A percentile compares a stretch with the other conserved stretches of the same genome.
Conservation (phyloP, 148 eudicot species). For the Fallopia convolvulus region DNA sequence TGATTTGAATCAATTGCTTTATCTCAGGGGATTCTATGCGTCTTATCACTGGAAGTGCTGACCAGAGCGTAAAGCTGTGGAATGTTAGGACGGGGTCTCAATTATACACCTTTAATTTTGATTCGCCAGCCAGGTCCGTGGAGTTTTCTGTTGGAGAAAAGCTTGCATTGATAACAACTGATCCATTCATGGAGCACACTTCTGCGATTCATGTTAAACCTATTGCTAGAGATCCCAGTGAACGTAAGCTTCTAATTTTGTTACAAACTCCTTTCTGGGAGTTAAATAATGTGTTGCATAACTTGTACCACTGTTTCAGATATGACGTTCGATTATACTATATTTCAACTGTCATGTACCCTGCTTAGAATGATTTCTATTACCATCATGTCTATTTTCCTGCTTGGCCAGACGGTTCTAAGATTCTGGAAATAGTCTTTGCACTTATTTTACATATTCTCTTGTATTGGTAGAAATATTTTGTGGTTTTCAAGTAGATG, state of each 20-base stretch:
- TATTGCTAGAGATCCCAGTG: constrained; percentile 56
- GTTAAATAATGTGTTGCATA: neutral
- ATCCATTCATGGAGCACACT: constrained; percentile 79
- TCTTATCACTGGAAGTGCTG: constrained; percentile 89
- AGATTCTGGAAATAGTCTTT: neutral
- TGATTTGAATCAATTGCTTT: neutral
- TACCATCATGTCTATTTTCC: neutral
- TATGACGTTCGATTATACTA: neutral
- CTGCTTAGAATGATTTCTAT: neutral
- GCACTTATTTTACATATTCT: neutral
- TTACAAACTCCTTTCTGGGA: neutral
- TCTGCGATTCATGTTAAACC: constrained; percentile 81
- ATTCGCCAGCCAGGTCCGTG: constrained; percentile 74
- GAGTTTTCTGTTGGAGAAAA: constrained; percentile 73
- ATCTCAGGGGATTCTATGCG: constrained; percentile 66
- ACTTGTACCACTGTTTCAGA: neutral
- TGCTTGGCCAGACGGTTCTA: neutral
- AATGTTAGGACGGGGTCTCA: constrained; percentile 57
- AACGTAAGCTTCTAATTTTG: constrained; percentile 34
- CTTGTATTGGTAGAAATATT: neutral
- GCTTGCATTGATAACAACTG: constrained; percentile 77
- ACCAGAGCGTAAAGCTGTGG: constrained; percentile 87
- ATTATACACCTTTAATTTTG: constrained; percentile 62
- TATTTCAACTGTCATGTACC: neutral
- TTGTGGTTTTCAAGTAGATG: neutral